These are phyloP conservation scores for Aspergillus kassunensis DNA, from an alignment of 495 filamentous ascomycete species.

Conservation along the genomic window DNA sequence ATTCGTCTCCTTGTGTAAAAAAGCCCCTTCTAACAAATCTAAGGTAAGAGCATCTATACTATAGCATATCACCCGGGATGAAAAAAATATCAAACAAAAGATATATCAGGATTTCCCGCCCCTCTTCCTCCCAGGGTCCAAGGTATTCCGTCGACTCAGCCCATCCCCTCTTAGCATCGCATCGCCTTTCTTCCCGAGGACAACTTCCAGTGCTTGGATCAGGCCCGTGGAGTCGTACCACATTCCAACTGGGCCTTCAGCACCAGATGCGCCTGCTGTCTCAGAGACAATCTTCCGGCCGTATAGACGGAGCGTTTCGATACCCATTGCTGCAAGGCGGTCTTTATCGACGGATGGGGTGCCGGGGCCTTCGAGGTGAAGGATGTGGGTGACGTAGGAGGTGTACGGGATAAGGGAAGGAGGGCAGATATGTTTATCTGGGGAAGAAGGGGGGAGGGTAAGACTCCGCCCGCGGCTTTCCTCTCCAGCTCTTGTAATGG, in stretches of 20 bases:
- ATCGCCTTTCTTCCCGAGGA: slow-evolving; percentile 66
- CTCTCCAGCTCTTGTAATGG: slow-evolving; percentile 63
- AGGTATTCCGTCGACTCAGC: slow-evolving; percentile 65
- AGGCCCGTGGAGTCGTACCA: slow-evolving; percentile 76
- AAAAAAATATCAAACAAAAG: no score
- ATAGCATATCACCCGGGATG: no score
- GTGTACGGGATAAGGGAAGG: slow-evolving; percentile 29
- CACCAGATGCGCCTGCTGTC: slow-evolving; percentile 12
- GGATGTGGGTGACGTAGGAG: slow-evolving; percentile 78
- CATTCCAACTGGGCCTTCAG: slow-evolving; percentile 43
- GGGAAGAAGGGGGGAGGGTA: slow-evolving; percentile 10
- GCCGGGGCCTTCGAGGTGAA: slow-evolving; percentile 71
- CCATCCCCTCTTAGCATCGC: slow-evolving; percentile 43
- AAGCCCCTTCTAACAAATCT: no score
- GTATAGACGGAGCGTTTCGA: slow-evolving; percentile 72
- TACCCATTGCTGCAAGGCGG: slow-evolving; percentile 60
- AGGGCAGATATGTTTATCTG: not conserved
- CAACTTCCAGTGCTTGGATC: slow-evolving; percentile 70
- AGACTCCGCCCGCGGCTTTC: slow-evolving; percentile 38
- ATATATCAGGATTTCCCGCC: slow-evolving; percentile 1
- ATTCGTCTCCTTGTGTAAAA: no score
- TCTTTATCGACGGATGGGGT: slow-evolving; percentile 67
- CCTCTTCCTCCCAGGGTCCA: slow-evolving; percentile 40
- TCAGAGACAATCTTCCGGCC: slow-evolving; percentile 54
- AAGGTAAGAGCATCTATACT: no score